Percentiles rank a stretch among this genome's conserved stretches.
These are phyloP conservation scores for Cladosporium sp. DNA, from an alignment of 2,329 filamentous ascomycete species.

Conservation along the genomic window DNA sequence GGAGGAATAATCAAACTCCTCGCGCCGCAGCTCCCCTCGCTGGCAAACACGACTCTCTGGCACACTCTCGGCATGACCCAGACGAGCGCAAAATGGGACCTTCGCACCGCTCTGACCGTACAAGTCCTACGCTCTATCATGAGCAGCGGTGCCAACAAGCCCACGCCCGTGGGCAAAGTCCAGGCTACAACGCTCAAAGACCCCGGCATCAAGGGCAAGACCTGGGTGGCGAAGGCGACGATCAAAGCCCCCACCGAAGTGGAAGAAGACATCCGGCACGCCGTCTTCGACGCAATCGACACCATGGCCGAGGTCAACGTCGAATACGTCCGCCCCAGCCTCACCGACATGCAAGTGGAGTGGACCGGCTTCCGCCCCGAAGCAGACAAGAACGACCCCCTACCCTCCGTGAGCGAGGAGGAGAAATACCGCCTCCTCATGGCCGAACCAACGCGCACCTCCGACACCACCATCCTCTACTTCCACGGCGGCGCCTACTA, in stretches of 20 bases:
- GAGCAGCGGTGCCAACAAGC: slow-evolving; percentile 33
- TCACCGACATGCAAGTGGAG: slow-evolving; percentile 62
- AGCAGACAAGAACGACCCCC: slow-evolving; percentile 46
- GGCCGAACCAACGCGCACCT: slow-evolving; percentile 54
- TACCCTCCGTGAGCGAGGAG: slow-evolving; percentile 57
- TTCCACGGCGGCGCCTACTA: slow-evolving; percentile 75
- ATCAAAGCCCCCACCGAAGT: slow-evolving; percentile 54
- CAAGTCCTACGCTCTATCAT: slow-evolving; percentile 67
- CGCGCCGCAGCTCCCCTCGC: slow-evolving; percentile 57
- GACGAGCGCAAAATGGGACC: slow-evolving; percentile 70
- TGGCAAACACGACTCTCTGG: slow-evolving; percentile 58
- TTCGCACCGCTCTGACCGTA: slow-evolving; percentile 69
- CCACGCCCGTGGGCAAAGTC: slow-evolving; percentile 53
- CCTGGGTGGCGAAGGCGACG: slow-evolving; percentile 74
- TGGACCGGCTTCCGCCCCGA: slow-evolving; percentile 68
- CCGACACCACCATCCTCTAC: slow-evolving; percentile 63
- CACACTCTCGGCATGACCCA: slow-evolving; percentile 66
- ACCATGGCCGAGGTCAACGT: slow-evolving; percentile 44
- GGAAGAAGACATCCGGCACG: slow-evolving; percentile 49
- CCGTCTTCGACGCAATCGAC: slow-evolving; percentile 56
- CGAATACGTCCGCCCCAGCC: slow-evolving; percentile 46
- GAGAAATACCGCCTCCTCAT: slow-evolving; percentile 65
- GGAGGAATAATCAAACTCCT: slow-evolving; percentile 33
- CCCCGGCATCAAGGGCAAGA: slow-evolving; percentile 66
- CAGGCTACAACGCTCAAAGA: slow-evolving; percentile 63